Evolutionary conservation across 1,284 basidiomycete genomes (phyloP), one percentile per base, ranked within the genome.

Genomic region (Blastosporella zonata): DNA sequence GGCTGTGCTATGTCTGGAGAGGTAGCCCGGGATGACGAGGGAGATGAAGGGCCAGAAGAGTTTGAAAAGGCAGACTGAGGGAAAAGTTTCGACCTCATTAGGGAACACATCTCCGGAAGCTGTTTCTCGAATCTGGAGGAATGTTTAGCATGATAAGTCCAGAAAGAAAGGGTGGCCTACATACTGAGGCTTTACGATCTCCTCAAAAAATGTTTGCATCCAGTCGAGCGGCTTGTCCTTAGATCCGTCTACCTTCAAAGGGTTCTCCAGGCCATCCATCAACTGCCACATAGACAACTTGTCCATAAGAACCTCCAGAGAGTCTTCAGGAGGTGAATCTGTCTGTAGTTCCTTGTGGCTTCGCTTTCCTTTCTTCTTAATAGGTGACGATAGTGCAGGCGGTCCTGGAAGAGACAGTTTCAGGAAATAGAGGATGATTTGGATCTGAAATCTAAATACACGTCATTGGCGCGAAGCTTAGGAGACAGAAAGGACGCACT

Each of bases 201-300:
- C 75, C 58, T 83, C 78, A 53, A 73, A 84, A 58, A 88, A 89
- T 0, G 59, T 50, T 59, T 89, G 86, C 67, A 81, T 82, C 86
- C 87, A 89, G 58, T 90, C 86, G 2, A 74, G 70, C 31, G 78
- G 72, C 18, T 75, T 71, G 25, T 55, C 58, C 9, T 51, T 55
- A 39, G 48, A 46, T 53, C 50, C 23, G 15, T 25, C 20, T 17
- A 27, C 13, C 33, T 45, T 33, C 7, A 42, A 37, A 38, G 49
- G 34, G 9, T 39, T 48, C 53, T 59, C 31, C 53, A 63, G 27
- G 71, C 71, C 46, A 77, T 59, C 65, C 54, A 82, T 67, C 9
- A 89, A 74, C 57, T 89, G 87, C 84, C 87, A 87, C 65, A 77
- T 81, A 3, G 81, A 83, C 3, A 90, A 65, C 59, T 81, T 84